These are phyloP conservation scores for Pseudocercospora eumusae DNA, from an alignment of 2,329 filamentous ascomycete genomes.

Conservation along the genomic window DNA sequence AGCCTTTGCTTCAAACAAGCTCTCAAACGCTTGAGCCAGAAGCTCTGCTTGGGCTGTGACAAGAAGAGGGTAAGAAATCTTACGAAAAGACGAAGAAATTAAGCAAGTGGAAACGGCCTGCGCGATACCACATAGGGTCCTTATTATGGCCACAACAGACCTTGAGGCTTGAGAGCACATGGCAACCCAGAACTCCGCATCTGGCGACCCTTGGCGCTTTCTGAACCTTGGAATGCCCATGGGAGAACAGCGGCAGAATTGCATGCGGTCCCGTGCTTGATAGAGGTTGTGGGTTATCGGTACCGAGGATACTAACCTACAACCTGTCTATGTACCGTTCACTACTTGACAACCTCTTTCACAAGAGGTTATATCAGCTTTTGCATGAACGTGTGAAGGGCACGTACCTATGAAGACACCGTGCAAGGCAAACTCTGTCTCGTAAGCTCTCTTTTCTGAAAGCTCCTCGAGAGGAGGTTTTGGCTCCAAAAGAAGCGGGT, in stretches of 20 bases:
- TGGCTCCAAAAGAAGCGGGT: no score
- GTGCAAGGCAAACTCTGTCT: no score
- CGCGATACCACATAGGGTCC: not conserved
- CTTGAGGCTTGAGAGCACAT: not conserved
- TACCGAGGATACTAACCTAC: no score
- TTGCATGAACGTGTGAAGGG: no score
- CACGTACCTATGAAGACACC: no score
- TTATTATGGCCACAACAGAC: not conserved
- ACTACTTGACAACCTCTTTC: no score
- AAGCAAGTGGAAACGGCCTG: slow-evolving; percentile 9
- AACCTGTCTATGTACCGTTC: no score
- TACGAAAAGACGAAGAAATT: slow-evolving; percentile 8
- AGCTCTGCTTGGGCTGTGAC: slow-evolving; percentile 1
- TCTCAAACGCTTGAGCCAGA: not conserved
- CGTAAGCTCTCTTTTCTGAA: no score
- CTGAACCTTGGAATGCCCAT: slow-evolving; percentile 1
- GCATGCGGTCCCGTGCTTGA: no score
- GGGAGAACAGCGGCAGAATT: not conserved
- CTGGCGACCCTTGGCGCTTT: slow-evolving; percentile 1
- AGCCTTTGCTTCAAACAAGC: not conserved
- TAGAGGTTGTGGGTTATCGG: no score
- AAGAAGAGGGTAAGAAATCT: slow-evolving; percentile 11
- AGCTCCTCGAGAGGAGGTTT: no score
- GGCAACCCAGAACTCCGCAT: slow-evolving; percentile 6
- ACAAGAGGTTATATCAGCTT: no score